Conservation (phyloP, 768 basidiomycete species). For the Mycena belliarum region DNA sequence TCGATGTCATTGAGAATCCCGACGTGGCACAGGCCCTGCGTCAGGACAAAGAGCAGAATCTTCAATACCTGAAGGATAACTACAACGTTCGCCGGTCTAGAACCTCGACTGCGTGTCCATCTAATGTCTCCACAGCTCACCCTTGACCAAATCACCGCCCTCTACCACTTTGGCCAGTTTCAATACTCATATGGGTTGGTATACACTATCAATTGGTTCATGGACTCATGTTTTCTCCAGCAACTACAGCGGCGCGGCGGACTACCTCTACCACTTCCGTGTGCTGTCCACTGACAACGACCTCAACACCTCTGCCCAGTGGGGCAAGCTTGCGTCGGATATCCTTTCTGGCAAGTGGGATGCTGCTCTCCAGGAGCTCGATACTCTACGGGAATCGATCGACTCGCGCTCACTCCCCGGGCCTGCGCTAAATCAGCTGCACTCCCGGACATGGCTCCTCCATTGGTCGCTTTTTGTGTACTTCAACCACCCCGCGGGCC, state of each 20-base stretch:
- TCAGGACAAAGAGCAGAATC: slow-evolving; percentile 96
- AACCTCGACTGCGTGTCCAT: slow-evolving; percentile 5
- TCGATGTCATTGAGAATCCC: slow-evolving; percentile 95
- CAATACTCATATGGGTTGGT: slow-evolving; percentile 88
- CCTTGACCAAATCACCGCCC: slow-evolving; percentile 89
- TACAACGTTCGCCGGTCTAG: slow-evolving; percentile 64
- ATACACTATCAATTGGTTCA: not conserved
- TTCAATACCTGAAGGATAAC: slow-evolving; percentile 91
- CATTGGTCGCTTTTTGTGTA: slow-evolving; percentile 99
- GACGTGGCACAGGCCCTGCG: slow-evolving; percentile 93
- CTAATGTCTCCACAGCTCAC: slow-evolving; percentile 62
- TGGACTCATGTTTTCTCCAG: slow-evolving; percentile 1
- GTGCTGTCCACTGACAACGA: slow-evolving; percentile 92
- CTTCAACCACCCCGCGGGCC: slow-evolving; percentile 93
- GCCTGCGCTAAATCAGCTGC: slow-evolving; percentile 83
- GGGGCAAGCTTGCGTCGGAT: slow-evolving; percentile 98
- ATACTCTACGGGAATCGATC: slow-evolving; percentile 90
- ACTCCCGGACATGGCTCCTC: slow-evolving; percentile 93
- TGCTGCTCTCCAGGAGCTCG: slow-evolving; percentile 91
- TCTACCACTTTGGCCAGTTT: slow-evolving; percentile 98
- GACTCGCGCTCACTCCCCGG: slow-evolving; percentile 76
- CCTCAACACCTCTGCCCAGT: slow-evolving; percentile 94
- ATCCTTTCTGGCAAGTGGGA: slow-evolving; percentile 96
- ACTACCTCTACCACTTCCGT: slow-evolving; percentile 98
- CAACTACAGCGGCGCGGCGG: slow-evolving; percentile 93